Percentiles rank a stretch among this genome's conserved stretches.
These are phyloP conservation scores for Psilocybe sp. DNA, from an alignment of 768 basidiomycete genomes.

Conservation along the genomic window DNA sequence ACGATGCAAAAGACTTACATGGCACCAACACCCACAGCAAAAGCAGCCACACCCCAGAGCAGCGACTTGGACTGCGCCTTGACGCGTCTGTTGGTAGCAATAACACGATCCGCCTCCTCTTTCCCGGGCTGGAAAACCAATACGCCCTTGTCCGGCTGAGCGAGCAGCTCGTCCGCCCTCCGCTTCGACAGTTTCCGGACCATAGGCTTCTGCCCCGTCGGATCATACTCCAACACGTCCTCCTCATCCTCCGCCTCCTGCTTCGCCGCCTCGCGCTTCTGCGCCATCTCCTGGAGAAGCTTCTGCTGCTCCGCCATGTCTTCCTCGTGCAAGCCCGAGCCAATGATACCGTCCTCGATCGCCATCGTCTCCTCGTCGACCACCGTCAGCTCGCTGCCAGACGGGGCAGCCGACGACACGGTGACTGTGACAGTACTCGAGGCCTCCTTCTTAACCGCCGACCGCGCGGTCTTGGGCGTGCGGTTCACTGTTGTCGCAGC, in stretches of 20 bases:
- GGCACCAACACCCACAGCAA: slow-evolving; percentile 79
- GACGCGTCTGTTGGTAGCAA: slow-evolving; percentile 62
- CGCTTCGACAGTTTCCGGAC: slow-evolving; percentile 20
- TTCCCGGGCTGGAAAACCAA: slow-evolving; percentile 68
- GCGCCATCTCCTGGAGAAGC: slow-evolving; percentile 71
- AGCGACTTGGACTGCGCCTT: slow-evolving; percentile 71
- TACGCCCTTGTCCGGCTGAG: slow-evolving; percentile 37
- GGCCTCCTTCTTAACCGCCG: slow-evolving; percentile 26
- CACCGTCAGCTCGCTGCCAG: slow-evolving; percentile 58
- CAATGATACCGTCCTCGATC: slow-evolving; percentile 50
- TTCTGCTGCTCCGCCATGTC: slow-evolving; percentile 79
- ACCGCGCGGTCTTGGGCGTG: slow-evolving; percentile 30
- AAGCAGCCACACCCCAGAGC: slow-evolving; percentile 83
- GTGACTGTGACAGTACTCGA: slow-evolving; percentile 23
- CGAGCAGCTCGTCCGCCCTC: slow-evolving; percentile 57
- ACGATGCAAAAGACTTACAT: slow-evolving; percentile 51
- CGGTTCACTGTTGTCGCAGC: slow-evolving; percentile 29
- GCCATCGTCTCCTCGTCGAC: slow-evolving; percentile 65
- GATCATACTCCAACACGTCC: slow-evolving; percentile 17
- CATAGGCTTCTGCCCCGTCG: slow-evolving; percentile 37
- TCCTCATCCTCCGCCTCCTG: slow-evolving; percentile 18
- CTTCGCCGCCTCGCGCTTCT: slow-evolving; percentile 45
- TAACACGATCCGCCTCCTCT: slow-evolving; percentile 50
- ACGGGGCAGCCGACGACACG: slow-evolving; percentile 24
- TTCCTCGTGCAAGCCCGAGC: slow-evolving; percentile 58